Conservation (phyloP, 2,329 filamentous ascomycete species). For the Harringtonia lauricola region DNA sequence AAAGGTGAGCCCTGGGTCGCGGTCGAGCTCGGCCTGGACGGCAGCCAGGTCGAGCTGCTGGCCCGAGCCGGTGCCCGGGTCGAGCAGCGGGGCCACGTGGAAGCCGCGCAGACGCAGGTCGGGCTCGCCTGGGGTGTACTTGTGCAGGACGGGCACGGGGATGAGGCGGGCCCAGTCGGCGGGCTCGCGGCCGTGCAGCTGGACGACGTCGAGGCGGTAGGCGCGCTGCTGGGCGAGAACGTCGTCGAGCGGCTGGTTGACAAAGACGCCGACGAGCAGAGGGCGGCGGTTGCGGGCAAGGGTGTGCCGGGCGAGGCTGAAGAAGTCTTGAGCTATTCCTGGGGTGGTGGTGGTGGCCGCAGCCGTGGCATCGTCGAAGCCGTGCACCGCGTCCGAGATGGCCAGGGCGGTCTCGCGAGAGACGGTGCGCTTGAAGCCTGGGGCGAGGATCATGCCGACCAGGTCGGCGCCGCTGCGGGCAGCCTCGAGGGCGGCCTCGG, state of each 20-base stretch:
- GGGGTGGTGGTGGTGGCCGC: constrained; percentile 25
- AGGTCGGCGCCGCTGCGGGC: constrained; percentile 82
- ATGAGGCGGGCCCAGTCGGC: constrained; percentile 85
- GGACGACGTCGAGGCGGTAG: constrained; percentile 76
- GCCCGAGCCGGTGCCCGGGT: constrained; percentile 79
- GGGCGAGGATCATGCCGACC: constrained; percentile 84
- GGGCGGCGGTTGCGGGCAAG: constrained; percentile 43
- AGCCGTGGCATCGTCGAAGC: constrained; percentile 16
- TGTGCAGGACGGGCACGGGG: constrained; percentile 81
- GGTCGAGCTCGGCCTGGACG: constrained; percentile 54
- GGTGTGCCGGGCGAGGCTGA: constrained; percentile 23
- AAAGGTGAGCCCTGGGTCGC: constrained; percentile 60
- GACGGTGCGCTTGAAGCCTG: constrained; percentile 70
- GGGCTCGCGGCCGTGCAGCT: constrained; percentile 86
- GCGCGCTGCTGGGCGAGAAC: constrained; percentile 67
- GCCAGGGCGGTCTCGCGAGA: constrained; percentile 64
- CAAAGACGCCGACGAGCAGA: constrained; percentile 86
- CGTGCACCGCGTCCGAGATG: constrained; percentile 71
- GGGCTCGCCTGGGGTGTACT: constrained; percentile 67
- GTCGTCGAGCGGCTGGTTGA: constrained; percentile 76
- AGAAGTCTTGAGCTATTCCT: too few species aligned
- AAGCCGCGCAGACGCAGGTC: constrained; percentile 66
- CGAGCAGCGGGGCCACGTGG: constrained; percentile 73
- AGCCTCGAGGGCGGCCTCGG: constrained; percentile 69
- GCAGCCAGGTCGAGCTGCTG: constrained; percentile 61